Evolutionary conservation across 192 early-diverging fungal species (phyloP).

Genomic region (Backusella macrospora): DNA sequence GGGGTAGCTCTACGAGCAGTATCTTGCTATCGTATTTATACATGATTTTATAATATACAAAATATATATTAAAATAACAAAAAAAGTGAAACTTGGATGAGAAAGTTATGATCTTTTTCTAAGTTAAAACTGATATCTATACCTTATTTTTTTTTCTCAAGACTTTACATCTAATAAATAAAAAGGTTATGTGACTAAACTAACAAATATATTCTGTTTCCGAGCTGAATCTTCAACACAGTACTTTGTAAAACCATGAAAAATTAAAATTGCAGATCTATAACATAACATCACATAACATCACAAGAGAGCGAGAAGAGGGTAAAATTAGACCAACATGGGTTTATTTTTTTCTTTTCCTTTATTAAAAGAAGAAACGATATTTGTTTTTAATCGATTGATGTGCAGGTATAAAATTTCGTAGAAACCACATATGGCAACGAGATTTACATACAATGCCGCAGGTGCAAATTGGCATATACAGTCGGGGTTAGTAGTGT

Average conservation of each 20-base stretch:
- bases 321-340: background rate
- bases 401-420: constrained; percentile 1
- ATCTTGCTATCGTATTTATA: background rate
- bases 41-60: background rate
- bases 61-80: background rate
- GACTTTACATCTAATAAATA: background rate
- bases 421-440: background rate
- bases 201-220: background rate
- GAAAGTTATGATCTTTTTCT: background rate
- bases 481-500: too few species aligned
- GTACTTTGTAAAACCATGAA: background rate
- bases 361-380: background rate
- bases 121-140: background rate
- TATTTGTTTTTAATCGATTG: constrained; percentile 4
- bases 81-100: background rate
- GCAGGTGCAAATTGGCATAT: too few species aligned
- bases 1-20: too few species aligned
- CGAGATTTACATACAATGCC: background rate
- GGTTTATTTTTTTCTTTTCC: too few species aligned
- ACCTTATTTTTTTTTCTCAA: constrained; percentile 2
- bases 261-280: background rate
- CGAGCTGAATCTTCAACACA: background rate
- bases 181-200: constrained; percentile 11
- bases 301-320: background rate
- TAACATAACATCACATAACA: background rate